Percentiles rank a stretch among this genome's conserved stretches.
Conservation (phyloP, 2,329 filamentous ascomycete species). For the Chaetomium sp. region DNA sequence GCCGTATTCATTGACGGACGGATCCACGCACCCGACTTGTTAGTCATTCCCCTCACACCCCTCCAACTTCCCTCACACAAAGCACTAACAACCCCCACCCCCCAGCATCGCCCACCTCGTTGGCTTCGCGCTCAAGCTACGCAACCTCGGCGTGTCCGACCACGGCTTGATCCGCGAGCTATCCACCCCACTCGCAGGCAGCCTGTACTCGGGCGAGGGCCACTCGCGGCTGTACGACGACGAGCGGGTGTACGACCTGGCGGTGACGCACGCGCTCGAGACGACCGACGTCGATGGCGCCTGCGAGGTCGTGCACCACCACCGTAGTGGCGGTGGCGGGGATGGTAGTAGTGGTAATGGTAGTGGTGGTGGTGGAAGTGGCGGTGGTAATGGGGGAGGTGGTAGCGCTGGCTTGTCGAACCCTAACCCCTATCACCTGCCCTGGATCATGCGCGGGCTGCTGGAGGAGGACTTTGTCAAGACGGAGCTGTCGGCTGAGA, state of each 20-base stretch:
- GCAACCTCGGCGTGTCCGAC: slow-evolving; percentile 89
- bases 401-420: slow-evolving; percentile 43
- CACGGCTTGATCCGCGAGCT: slow-evolving; percentile 92
- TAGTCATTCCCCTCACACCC: slow-evolving; percentile 34
- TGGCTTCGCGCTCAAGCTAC: slow-evolving; percentile 88
- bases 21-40: slow-evolving; percentile 89
- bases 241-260: slow-evolving; percentile 77
- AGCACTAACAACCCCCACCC: not conserved
- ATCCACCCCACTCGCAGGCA: slow-evolving; percentile 84
- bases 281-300: slow-evolving; percentile 58
- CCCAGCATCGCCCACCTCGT: slow-evolving; percentile 79
- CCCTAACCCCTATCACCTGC: slow-evolving; percentile 85
- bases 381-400: not conserved
- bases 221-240: slow-evolving; percentile 95
- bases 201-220: slow-evolving; percentile 87
- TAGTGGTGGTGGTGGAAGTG: not conserved
- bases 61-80: not conserved
- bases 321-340: slow-evolving; percentile 3
- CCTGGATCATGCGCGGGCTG: slow-evolving; percentile 93
- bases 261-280: slow-evolving; percentile 72
- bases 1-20: slow-evolving; percentile 96
- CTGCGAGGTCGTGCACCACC: slow-evolving; percentile 55
- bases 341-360: not conserved
- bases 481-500: slow-evolving; percentile 75
- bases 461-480: slow-evolving; percentile 91